phyloP scores from a whole-genome alignment of 768 basidiomycete genomes.

The Ramaria rubella region DNA sequence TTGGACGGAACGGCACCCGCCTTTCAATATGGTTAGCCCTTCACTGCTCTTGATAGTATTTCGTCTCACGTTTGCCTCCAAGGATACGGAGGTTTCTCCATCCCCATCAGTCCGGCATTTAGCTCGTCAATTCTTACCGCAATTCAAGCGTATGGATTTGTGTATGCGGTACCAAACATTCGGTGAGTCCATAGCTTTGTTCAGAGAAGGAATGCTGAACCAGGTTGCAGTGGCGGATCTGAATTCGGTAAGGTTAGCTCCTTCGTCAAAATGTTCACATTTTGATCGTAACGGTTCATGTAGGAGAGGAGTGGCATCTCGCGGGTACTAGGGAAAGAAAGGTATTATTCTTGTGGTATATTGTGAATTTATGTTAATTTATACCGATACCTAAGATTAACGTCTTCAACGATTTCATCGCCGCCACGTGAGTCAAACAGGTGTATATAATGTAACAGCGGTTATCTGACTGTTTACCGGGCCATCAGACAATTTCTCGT shows the following conservation, averaged over 20 bases:
- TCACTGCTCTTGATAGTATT: neutral
- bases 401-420: conserved; percentile 78
- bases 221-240: conserved; percentile 51
- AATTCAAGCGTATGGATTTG: conserved; percentile 60
- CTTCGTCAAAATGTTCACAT: neutral
- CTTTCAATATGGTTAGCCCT: conserved; percentile 59
- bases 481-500: conserved; percentile 57
- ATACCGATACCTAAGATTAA: conserved; percentile 41
- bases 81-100: conserved; percentile 81
- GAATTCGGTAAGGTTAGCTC: conserved; percentile 50
- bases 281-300: neutral
- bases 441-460: neutral
- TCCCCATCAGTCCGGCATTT: conserved; percentile 68
- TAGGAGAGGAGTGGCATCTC: conserved; percentile 66
- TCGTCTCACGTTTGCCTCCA: neutral
- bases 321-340: conserved; percentile 67
- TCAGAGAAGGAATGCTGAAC: neutral
- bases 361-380: neutral
- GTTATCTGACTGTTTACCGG: neutral
- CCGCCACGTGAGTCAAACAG: conserved; percentile 53
- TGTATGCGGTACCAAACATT: conserved; percentile 44
- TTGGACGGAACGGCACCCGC: conserved; percentile 72
- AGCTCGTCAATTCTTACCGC: conserved; percentile 66
- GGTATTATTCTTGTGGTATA: conserved; percentile 29
- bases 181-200: conserved; percentile 20